These are phyloP conservation scores for Bipolaris cookei DNA, from an alignment of 2,329 filamentous ascomycete species.

Conservation along the genomic window DNA sequence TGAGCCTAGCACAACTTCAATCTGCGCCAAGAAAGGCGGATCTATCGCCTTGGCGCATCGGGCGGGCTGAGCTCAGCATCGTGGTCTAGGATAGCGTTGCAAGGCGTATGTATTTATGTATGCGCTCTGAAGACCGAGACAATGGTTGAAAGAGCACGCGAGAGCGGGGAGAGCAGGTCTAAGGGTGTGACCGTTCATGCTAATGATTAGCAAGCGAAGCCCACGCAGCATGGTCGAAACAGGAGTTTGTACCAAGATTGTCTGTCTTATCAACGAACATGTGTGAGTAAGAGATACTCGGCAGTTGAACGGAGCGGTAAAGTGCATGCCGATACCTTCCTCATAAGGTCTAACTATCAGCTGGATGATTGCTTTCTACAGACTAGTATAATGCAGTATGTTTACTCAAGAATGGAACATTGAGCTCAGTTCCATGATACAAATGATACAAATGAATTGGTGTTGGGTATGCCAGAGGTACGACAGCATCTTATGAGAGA, in stretches of 20 bases:
- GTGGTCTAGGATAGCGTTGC: constrained; percentile 4
- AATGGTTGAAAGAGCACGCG: not conserved
- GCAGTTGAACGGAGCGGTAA: not conserved
- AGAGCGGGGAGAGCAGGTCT: constrained; percentile 4
- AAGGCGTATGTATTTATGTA: constrained; percentile 2
- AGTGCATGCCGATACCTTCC: not conserved
- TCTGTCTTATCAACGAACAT: not conserved
- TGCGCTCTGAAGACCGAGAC: not conserved
- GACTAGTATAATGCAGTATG: not conserved
- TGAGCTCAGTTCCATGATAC: not conserved
- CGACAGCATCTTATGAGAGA: not conserved
- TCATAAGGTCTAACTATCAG: not conserved
- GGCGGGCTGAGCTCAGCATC: constrained; percentile 5
- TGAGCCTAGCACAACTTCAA: constrained; percentile 1
- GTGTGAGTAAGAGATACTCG: not conserved
- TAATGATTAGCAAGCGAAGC: constrained; percentile 7
- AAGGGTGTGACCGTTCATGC: not conserved
- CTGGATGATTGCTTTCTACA: not conserved
- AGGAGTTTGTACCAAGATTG: constrained; percentile 3
- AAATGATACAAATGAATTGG: not conserved
- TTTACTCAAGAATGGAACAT: constrained; percentile 3
- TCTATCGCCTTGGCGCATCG: constrained; percentile 11
- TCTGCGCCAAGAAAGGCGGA: not conserved
- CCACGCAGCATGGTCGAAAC: constrained; percentile 2
- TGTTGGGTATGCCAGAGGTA: not conserved